Evolutionary conservation across 805 yeast genomes (phyloP).

Genomic region (Torulaspora indica): DNA sequence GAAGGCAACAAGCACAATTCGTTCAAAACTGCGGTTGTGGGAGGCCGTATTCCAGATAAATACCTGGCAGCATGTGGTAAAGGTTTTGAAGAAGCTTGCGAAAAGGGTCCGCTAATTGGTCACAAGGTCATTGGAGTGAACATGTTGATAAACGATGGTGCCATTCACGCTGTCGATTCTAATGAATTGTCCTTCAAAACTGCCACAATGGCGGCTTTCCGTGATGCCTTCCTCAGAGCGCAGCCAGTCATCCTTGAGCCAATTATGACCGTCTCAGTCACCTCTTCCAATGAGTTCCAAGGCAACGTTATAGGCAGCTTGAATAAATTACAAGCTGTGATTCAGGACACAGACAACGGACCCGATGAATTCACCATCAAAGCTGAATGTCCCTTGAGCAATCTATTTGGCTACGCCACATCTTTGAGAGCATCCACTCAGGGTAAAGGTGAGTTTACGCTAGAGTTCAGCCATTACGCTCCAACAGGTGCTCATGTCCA

Average conservation of each 20-base stretch:
- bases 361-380: conserved; percentile 89
- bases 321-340: conserved; percentile 88
- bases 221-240: conserved; percentile 78
- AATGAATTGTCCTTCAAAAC: conserved; percentile 92
- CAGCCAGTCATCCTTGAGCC: conserved; percentile 92
- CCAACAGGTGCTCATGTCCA: conserved; percentile 90
- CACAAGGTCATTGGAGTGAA: conserved; percentile 88
- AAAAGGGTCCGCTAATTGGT: conserved; percentile 95
- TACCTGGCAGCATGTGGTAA: conserved; percentile 88
- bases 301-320: conserved; percentile 85
- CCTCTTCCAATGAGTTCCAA: conserved; percentile 96
- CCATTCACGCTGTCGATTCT: conserved; percentile 94
- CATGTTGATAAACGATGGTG: conserved; percentile 96
- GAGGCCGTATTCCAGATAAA: conserved; percentile 96
- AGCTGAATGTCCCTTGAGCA: conserved; percentile 95
- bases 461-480: conserved; percentile 89
- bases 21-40: conserved; percentile 85
- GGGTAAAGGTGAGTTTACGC: conserved; percentile 96
- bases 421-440: conserved; percentile 93
- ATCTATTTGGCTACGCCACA: conserved; percentile 95
- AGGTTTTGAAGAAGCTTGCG: conserved; percentile 92
- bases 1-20: conserved; percentile 51
- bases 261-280: conserved; percentile 86
- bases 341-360: conserved; percentile 89
- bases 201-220: conserved; percentile 89